Evolutionary conservation across 1,284 basidiomycete species (phyloP).

Genomic region (Omphalotus olearius): DNA sequence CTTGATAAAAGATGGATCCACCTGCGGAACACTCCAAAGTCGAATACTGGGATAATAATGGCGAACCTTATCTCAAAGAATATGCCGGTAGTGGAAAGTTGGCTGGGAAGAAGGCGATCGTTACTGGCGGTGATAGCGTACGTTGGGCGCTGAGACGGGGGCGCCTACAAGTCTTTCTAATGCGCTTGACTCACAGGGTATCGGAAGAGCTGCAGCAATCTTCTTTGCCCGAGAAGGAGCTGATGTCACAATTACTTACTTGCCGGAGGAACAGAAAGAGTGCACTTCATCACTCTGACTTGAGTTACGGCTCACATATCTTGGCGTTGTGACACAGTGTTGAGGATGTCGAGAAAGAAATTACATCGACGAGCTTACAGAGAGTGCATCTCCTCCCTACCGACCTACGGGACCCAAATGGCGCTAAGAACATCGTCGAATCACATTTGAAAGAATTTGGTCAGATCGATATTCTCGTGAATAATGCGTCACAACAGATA

Average conservation of each 20-base stretch:
- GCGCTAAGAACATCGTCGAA: conserved; percentile 38
- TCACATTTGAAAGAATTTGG: conserved; percentile 38
- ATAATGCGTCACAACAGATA: conserved; percentile 53
- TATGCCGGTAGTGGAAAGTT: conserved; percentile 25
- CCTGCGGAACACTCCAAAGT: conserved; percentile 50
- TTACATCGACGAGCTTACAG: conserved; percentile 27
- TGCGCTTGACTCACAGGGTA: conserved; percentile 24
- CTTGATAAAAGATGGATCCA: conserved; percentile 41
- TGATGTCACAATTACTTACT: conserved; percentile 47
- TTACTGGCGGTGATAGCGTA: conserved; percentile 48
- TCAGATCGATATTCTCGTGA: conserved; percentile 42
- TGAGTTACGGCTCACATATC: neutral
- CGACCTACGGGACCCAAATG: conserved; percentile 41
- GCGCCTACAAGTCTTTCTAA: neutral
- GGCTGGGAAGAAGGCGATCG: conserved; percentile 53
- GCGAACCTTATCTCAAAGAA: conserved; percentile 52
- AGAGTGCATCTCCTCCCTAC: conserved; percentile 33
- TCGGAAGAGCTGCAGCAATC: conserved; percentile 11
- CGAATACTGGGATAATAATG: conserved; percentile 54
- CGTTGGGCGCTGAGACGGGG: neutral
- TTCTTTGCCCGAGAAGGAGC: conserved; percentile 52
- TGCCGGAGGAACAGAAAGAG: conserved; percentile 46
- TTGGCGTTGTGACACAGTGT: neutral
- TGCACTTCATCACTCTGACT: neutral
- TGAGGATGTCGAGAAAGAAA: neutral